Conservation (phyloP, 495 filamentous ascomycete species). For the Mytilinidion resinicola region DNA sequence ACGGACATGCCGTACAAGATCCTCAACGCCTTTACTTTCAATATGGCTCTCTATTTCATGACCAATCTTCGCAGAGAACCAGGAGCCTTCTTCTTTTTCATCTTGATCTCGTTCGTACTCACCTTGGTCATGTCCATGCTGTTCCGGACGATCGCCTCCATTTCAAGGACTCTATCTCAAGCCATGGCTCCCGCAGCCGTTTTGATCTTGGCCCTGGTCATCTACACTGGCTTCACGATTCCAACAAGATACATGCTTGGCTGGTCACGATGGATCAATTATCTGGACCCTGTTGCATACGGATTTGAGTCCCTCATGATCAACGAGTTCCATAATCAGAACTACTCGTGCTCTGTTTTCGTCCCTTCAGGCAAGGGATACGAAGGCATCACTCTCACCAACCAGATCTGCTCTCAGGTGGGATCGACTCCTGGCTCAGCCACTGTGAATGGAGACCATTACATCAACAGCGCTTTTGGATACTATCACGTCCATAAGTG, state of each 20-base stretch:
- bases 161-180: constrained; percentile 70
- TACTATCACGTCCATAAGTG: constrained; percentile 61
- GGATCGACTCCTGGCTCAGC: constrained; percentile 54
- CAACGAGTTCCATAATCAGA: constrained; percentile 71
- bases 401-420: constrained; percentile 54
- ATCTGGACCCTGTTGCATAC: constrained; percentile 78
- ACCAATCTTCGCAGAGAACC: constrained; percentile 72
- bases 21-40: constrained; percentile 54
- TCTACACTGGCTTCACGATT: constrained; percentile 88
- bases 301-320: constrained; percentile 84
- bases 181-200: constrained; percentile 79
- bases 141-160: constrained; percentile 77
- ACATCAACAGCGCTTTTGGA: constrained; percentile 52
- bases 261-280: constrained; percentile 87
- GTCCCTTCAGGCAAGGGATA: constrained; percentile 55
- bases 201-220: constrained; percentile 73
- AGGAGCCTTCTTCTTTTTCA: constrained; percentile 52
- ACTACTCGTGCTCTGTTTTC: constrained; percentile 56
- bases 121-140: constrained; percentile 41
- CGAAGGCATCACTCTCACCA: constrained; percentile 31
- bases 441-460: constrained; percentile 61
- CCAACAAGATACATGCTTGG: constrained; percentile 67
- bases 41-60: constrained; percentile 77
- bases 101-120: constrained; percentile 40
- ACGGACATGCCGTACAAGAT: constrained; percentile 67